Evolutionary conservation across 164 flowering plant genomes (phyloP).

Genomic region (Stephania japonica): DNA sequence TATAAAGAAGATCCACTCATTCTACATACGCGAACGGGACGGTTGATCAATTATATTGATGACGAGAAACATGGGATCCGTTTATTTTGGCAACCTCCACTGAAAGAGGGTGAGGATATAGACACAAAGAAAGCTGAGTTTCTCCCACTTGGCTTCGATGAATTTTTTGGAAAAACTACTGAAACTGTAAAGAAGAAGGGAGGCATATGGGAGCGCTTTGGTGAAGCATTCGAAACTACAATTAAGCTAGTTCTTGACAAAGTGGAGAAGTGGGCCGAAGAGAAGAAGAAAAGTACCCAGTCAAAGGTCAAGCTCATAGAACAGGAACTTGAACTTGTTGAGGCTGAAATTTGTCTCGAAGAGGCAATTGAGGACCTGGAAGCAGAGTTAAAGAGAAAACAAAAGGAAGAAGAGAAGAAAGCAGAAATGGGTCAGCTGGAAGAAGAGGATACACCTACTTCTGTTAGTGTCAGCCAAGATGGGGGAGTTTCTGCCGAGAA

Average conservation of each 20-base stretch:
- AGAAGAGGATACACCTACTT: constrained; percentile 31
- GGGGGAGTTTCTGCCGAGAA: constrained; percentile 27
- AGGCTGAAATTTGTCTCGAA: constrained; percentile 64
- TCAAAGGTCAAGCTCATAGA: constrained; percentile 43
- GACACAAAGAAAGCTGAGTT: constrained; percentile 64
- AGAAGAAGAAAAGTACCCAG: constrained; percentile 53
- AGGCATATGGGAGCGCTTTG: constrained; percentile 26
- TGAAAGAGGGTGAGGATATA: constrained; percentile 57
- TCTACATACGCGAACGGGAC: constrained; percentile 65
- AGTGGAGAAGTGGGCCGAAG: constrained; percentile 65
- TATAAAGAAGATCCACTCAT: constrained; percentile 75
- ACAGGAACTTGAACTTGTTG: constrained; percentile 55
- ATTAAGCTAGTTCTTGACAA: constrained; percentile 36
- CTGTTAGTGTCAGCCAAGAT: constrained; percentile 20
- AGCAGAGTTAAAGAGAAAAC: constrained; percentile 44
- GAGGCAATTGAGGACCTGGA: constrained; percentile 70
- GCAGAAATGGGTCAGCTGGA: constrained; percentile 31
- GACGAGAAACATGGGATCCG: constrained; percentile 81
- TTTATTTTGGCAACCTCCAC: constrained; percentile 81
- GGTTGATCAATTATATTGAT: constrained; percentile 65
- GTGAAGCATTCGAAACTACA: constrained; percentile 29
- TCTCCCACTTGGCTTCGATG: constrained; percentile 87
- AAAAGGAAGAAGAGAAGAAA: constrained; percentile 63
- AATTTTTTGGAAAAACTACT: constrained; percentile 52
- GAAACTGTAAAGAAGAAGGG: constrained; percentile 27